Base-by-base conservation (phyloP, 192 early-diverging fungal genomes). In the Rhizoclosmatium sp. region DNA sequence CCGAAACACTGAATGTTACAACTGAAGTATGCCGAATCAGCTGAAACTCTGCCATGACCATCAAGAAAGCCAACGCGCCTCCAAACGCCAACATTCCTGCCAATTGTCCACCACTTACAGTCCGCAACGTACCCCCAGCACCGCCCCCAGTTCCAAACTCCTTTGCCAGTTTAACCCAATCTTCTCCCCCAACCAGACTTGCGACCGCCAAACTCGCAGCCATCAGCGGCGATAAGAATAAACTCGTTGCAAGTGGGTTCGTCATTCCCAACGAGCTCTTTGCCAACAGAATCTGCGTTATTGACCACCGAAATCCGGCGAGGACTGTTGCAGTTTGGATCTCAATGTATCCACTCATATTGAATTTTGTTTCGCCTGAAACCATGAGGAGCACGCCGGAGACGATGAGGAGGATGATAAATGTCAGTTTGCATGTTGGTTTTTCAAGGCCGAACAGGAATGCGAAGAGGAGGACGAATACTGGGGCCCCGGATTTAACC, bases 381-480 rank as follows among this genome's bases (percentile, higher is more conserved):
- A 95, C 95, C 95, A 96, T 97, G 71, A 98, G 86, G 61, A 93
- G 81, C 3, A 98, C 90, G 31, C 97, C 97, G 2, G 87, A 74
- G 31, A 92, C 91, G 61, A 98, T 96, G 1, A 95, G 87, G 3
- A 88, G 77, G 75, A 97, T 95, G 69, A 95, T 91, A 19, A 81
- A 88, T 39, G 92, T 86, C 21, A 97, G 84, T 58, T 79, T 87
- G 84, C 90, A 89, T 1, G 91, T 93, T 4, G 93, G 90, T 45
- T 85, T 80, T 81, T 98, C 97, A 75, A 98, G 86, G 12, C 89
- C 88, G 86, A 98, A 98, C 2, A 93, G 74, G 71, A 96, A 95
- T 2, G 97, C 95, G 83, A 98, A 98, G 16, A 98, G 73, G 41
- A 98, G 87, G n/a, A 89, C 83, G 76, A 89, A 89, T 7, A 89